These are phyloP conservation scores for Penicillium goetzii DNA, from an alignment of 495 filamentous ascomycete genomes.

Conservation along the genomic window DNA sequence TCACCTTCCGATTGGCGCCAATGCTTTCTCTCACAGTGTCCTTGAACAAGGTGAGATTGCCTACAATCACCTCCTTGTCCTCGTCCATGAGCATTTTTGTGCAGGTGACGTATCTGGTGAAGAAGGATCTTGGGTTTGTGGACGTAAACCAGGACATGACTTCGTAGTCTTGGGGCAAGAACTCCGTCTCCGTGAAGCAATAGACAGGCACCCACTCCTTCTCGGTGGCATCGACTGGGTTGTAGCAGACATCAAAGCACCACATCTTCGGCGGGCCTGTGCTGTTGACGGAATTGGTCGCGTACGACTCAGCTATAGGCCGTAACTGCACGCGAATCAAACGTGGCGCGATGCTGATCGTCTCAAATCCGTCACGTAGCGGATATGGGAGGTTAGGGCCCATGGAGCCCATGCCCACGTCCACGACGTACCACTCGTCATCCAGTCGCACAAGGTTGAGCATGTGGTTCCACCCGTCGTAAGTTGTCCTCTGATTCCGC, in stretches of 20 bases:
- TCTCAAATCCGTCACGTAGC: constrained; percentile 42
- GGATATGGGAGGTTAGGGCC: constrained; percentile 53
- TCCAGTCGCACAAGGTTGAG: constrained; percentile 64
- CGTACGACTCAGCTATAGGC: constrained; percentile 23
- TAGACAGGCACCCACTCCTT: constrained; percentile 56
- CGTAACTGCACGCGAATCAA: background rate
- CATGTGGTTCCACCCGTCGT: constrained; percentile 54
- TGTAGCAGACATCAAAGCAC: constrained; percentile 3
- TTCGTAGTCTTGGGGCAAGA: constrained; percentile 51
- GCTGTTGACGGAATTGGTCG: constrained; percentile 52
- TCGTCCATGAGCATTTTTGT: constrained; percentile 1
- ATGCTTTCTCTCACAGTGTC: background rate
- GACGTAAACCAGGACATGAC: constrained; percentile 1
- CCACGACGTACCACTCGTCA: constrained; percentile 55
- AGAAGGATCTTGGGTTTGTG: background rate
- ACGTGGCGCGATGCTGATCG: constrained; percentile 37
- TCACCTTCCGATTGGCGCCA: background rate
- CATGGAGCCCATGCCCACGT: constrained; percentile 70
- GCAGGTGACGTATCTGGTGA: background rate
- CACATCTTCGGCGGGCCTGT: constrained; percentile 39
- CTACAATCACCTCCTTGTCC: background rate
- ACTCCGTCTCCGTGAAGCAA: constrained; percentile 60
- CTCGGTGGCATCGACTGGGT: constrained; percentile 29
- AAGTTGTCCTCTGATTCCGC: constrained; percentile 23
- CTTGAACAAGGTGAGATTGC: background rate